Percentiles rank a stretch among this genome's conserved stretches.
Conservation (phyloP, 1,284 basidiomycete species). For the Vanrija pseudolonga region DNA sequence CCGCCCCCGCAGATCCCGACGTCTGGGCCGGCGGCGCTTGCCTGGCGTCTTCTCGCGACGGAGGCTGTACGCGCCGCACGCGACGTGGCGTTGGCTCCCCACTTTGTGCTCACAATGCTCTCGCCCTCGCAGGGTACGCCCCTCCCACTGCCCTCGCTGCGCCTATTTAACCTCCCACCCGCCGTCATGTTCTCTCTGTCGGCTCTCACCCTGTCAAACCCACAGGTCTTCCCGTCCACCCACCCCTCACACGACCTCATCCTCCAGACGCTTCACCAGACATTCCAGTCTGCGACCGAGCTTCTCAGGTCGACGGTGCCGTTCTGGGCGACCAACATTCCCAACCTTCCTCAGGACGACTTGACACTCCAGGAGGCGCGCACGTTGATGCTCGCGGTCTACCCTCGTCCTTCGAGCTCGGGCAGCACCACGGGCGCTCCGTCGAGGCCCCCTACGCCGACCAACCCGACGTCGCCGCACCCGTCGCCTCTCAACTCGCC, state of each 20-base stretch:
- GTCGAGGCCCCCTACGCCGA: slow-evolving; percentile 41
- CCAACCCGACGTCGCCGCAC: slow-evolving; percentile 44
- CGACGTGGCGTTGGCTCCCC: slow-evolving; percentile 46
- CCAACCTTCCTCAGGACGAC: slow-evolving; percentile 37
- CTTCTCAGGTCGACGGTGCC: slow-evolving; percentile 33
- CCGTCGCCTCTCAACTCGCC: slow-evolving; percentile 37
- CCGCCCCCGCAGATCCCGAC: slow-evolving; percentile 41
- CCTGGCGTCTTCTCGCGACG: slow-evolving; percentile 45
- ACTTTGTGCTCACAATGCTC: slow-evolving; percentile 47
- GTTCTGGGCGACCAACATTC: slow-evolving; percentile 40
- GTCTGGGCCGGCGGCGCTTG: slow-evolving; percentile 34
- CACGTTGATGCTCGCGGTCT: slow-evolving; percentile 43
- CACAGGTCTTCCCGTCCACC: slow-evolving; percentile 37
- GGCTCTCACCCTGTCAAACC: slow-evolving; percentile 44
- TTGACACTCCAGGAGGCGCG: slow-evolving; percentile 44
- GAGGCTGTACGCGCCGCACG: slow-evolving; percentile 45
- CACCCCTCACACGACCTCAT: slow-evolving; percentile 37
- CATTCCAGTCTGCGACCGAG: slow-evolving; percentile 40
- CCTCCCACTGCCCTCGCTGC: slow-evolving; percentile 42
- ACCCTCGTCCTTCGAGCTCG: slow-evolving; percentile 30
- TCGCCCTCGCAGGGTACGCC: slow-evolving; percentile 40
- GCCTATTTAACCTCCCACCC: slow-evolving; percentile 41
- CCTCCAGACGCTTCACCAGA: slow-evolving; percentile 35
- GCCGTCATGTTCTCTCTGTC: slow-evolving; percentile 41
- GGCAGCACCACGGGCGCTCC: slow-evolving; percentile 9